Evolutionary conservation across 208 protist genomes (phyloP), one percentile per base, ranked within the genome.

Genomic region (Leishmania tropica): DNA sequence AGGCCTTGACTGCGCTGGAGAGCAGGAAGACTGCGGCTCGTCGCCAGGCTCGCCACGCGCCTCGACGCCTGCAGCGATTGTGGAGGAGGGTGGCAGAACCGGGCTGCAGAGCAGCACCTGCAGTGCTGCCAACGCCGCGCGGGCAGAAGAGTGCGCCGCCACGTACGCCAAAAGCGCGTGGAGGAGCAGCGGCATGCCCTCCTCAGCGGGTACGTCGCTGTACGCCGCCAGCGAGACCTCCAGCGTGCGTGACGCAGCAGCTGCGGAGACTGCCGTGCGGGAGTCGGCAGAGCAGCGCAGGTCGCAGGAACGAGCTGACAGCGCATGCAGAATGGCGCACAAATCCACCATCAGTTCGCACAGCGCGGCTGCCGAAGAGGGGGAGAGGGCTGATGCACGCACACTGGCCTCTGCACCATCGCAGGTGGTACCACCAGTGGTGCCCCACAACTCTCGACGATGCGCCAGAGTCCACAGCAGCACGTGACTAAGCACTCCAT

Each of bases 391-490:
- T 54, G 62, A 76, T 53, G 64, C 51, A 68, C 28, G 28, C 80
- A 24, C 31, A 10, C n/a, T 17, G 17, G 17, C 31, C 48, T 60
- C 72, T 24, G 48, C 72, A 24, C 40, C 47, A 13, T 45, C 31
- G 51, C 72, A 62, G 48, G 15, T 37, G 45, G n/a, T 15, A n/a
- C 35, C 17, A 62, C 47, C 72, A 76, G 17, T 28, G 11, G 28
- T 42, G 48, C 21, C 35, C 67, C 83, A 86, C 56, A 88, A n/a
- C 42, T 68, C 68, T 40, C 77, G 51, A 53, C 84, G 83, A 74
- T 89, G 85, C 0, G 85, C 62, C 42, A 92, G 78, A 31, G 80
- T 74, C 91, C 91, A 94, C 76, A 89, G 80, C 54, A 92, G 82
- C 5, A 75, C 67, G 73, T 92, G 88, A 68, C 79, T 80, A 62